A percentile compares a stretch with the other conserved stretches of the same genome.
These are phyloP conservation scores for Zymoseptoria brevis DNA, from an alignment of 2,329 filamentous ascomycete genomes.

Conservation along the genomic window DNA sequence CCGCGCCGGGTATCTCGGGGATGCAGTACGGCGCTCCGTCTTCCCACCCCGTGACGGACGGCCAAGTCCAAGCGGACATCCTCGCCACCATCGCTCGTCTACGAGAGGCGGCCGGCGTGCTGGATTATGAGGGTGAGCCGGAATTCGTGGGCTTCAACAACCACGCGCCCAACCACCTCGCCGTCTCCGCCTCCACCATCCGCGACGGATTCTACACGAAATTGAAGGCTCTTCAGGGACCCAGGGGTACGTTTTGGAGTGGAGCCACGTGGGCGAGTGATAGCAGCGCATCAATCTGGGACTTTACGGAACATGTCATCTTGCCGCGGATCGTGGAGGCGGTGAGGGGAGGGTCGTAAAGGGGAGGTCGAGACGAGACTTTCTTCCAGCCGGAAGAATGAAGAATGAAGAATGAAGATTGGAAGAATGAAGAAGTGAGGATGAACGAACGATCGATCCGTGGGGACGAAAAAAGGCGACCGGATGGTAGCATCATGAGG, in stretches of 20 bases:
- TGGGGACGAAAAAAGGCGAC: too few relatives aligned
- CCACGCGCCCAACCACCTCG: slow-evolving; percentile 23
- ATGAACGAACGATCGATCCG: too few relatives aligned
- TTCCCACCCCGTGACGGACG: slow-evolving; percentile 5
- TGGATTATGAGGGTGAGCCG: neutral
- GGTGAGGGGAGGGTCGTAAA: too few relatives aligned
- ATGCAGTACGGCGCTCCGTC: slow-evolving; percentile 10
- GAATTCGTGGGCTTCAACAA: slow-evolving; percentile 17
- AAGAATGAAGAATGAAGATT: too few relatives aligned
- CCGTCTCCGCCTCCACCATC: slow-evolving; percentile 19
- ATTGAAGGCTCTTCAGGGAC: slow-evolving; percentile 22
- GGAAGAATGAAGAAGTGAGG: too few relatives aligned
- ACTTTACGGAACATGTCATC: slow-evolving; percentile 20
- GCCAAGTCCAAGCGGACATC: slow-evolving; percentile 10
- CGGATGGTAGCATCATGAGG: too few relatives aligned
- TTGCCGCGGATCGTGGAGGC: slow-evolving; percentile 3
- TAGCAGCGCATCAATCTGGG: slow-evolving; percentile 27
- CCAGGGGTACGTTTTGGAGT: slow-evolving; percentile 22
- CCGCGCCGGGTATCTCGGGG: slow-evolving; percentile 5
- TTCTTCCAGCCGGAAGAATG: too few relatives aligned
- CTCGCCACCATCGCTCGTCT: slow-evolving; percentile 3
- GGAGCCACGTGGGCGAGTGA: slow-evolving; percentile 27
- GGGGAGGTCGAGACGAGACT: too few relatives aligned
- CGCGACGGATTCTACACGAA: slow-evolving; percentile 22
- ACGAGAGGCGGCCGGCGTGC: neutral